A percentile compares a stretch with the other conserved stretches of the same genome.
These are phyloP conservation scores for Kurtzmaniella quercitrusa DNA, from an alignment of 1,139 yeast species.

Conservation along the genomic window DNA sequence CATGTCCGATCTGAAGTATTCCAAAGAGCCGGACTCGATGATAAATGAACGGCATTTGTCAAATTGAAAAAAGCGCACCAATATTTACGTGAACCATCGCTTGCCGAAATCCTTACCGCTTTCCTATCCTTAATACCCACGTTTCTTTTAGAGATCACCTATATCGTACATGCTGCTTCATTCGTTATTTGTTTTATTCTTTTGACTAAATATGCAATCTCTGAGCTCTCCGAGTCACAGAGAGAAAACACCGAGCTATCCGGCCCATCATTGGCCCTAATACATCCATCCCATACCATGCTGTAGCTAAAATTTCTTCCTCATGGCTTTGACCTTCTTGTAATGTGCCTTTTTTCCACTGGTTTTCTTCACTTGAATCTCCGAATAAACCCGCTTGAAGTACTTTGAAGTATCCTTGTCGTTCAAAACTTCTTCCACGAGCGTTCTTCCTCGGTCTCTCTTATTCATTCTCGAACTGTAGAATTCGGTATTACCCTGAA, in stretches of 20 bases:
- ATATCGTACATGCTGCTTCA: neutral
- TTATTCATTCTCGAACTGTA: conserved; percentile 66
- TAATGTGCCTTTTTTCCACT: conserved; percentile 73
- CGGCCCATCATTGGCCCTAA: neutral
- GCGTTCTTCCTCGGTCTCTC: conserved; percentile 69
- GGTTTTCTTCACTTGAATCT: conserved; percentile 69
- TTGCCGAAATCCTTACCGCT: too few relatives aligned
- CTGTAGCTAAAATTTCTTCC: conserved; percentile 42
- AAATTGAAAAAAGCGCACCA: neutral
- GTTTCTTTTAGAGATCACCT: too few relatives aligned
- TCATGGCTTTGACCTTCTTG: conserved; percentile 60
- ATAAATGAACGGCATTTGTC: conserved; percentile 8
- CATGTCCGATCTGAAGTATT: conserved; percentile 47
- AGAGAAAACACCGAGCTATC: neutral
- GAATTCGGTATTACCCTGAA: conserved; percentile 79
- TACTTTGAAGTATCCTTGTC: conserved; percentile 69
- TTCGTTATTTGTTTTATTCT: too few relatives aligned
- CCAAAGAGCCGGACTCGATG: conserved; percentile 45
- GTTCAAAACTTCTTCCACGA: conserved; percentile 78
- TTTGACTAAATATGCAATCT: neutral
- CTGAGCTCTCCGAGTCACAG: too few relatives aligned
- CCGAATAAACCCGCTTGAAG: conserved; percentile 79
- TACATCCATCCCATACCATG: neutral
- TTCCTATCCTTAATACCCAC: too few relatives aligned
- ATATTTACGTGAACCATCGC: neutral